Evolutionary conservation across 2,329 filamentous ascomycete genomes (phyloP), one percentile per base, ranked within the genome.

Genomic region (Hypoxylon sp.): DNA sequence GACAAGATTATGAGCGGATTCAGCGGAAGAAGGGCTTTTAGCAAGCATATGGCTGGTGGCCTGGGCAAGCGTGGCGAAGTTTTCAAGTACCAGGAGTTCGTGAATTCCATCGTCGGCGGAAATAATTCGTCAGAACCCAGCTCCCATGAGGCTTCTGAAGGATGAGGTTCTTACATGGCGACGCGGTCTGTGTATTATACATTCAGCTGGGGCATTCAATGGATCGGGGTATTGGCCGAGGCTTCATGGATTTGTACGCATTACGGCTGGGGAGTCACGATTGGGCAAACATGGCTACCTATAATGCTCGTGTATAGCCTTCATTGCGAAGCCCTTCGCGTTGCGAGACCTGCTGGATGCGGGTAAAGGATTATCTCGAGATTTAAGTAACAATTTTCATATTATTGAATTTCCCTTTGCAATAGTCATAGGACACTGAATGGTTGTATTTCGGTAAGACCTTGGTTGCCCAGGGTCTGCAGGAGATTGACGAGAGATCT

Each of bases 41-140:
- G 89, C 48, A 92, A 90, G 71, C 72, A 64, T 26, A 68, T 72
- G 77, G 62, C 54, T 76, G 4, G 82, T 67, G 79, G 87, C 65
- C 68, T 89, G 74, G 79, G 84, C 61, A 91, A 89, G 74, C 85
- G 91, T 66, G 93, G 92, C 0, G 95, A 98, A 64, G 93, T 98
- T 0, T 98, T 99, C 79, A 88, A 89, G 74, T 99, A 98, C 76
- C 89, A 93, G 67, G 96, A 99, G 62, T 98, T 98, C 80, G 93
- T 98, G 68, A 86, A 84, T 67, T 90, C 86, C 24, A 81, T 92
- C 51, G 83, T 86, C 71, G 89, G 89, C 2, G 83, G 85, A 8
- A 85, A 79, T 57, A 70, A 69, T 18, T 50, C 61, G 14, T 61
- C 68, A 30, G 71, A 72, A 30, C 68, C 71, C 22, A 65, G 42